phyloP scores from a whole-genome alignment of 495 filamentous ascomycete species.

The Ascodesmis nigricans region DNA sequence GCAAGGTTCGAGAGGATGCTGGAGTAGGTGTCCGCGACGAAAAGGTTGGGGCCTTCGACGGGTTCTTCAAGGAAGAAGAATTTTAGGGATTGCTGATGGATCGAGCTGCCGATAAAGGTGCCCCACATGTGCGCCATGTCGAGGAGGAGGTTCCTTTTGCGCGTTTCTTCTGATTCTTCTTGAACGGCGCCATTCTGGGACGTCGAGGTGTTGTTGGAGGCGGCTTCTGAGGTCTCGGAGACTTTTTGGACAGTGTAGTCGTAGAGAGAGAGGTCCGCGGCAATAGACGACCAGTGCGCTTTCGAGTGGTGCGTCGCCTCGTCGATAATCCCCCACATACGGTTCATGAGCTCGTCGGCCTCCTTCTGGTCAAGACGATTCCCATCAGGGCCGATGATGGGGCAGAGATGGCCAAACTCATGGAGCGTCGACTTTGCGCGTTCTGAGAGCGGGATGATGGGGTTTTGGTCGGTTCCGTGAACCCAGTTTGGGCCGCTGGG shows the following conservation, averaged over 20 bases:
- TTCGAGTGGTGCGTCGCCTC: conserved; percentile 66
- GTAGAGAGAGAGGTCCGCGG: conserved; percentile 41
- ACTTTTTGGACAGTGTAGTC: conserved; percentile 51
- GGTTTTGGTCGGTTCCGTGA: conserved; percentile 68
- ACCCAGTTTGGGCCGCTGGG: conserved; percentile 82
- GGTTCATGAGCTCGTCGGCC: conserved; percentile 32
- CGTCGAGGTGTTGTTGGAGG: too few relatives aligned
- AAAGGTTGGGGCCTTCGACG: conserved; percentile 74
- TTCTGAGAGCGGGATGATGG: conserved; percentile 56
- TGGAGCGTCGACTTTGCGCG: conserved; percentile 39
- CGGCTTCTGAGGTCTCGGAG: too few relatives aligned
- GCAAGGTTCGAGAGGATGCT: conserved; percentile 50
- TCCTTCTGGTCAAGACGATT: conserved; percentile 30
- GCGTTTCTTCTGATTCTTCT: conserved; percentile 19
- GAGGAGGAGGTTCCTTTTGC: conserved; percentile 24
- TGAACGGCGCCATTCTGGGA: too few relatives aligned
- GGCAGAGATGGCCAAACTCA: conserved; percentile 33
- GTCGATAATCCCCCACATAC: conserved; percentile 59
- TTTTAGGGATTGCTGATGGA: conserved; percentile 61
- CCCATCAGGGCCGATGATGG: conserved; percentile 43
- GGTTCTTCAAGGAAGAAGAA: conserved; percentile 93
- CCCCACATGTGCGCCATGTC: conserved; percentile 64
- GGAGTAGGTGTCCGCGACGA: conserved; percentile 69
- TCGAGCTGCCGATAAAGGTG: conserved; percentile 58
- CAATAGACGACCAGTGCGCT: conserved; percentile 38